Conservation (phyloP, 768 basidiomycete genomes). For the Jaapia argillacea region DNA sequence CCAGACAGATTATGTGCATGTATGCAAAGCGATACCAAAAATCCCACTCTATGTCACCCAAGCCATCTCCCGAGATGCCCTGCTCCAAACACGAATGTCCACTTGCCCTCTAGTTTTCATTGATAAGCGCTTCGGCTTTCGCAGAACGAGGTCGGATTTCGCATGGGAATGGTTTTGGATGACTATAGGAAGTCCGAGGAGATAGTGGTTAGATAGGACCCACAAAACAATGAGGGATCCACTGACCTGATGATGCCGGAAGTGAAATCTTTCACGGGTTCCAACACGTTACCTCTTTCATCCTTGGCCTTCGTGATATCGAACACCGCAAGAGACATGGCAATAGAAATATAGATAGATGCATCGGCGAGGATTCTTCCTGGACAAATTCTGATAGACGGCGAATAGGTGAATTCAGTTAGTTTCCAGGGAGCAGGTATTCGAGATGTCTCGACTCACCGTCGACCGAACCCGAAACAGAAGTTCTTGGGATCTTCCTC, state of each 20-base stretch:
- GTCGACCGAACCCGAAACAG: slow-evolving; percentile 27
- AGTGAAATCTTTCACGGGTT: slow-evolving; percentile 9
- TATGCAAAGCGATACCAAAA: too few species aligned
- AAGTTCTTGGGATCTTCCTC: slow-evolving; percentile 17
- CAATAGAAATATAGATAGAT: slow-evolving; percentile 24
- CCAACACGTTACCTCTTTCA: slow-evolving; percentile 9
- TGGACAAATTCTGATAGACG: slow-evolving; percentile 30
- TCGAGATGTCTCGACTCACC: slow-evolving; percentile 11
- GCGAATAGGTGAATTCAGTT: not conserved
- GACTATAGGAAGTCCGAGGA: slow-evolving; percentile 8
- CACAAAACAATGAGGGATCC: not conserved
- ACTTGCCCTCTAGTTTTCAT: too few species aligned
- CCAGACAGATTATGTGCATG: too few species aligned
- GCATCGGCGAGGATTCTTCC: slow-evolving; percentile 33
- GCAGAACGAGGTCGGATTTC: slow-evolving; percentile 10
- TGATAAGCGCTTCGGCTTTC: slow-evolving; percentile 9
- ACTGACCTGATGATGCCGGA: slow-evolving; percentile 13
- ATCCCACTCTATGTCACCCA: too few species aligned
- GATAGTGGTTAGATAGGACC: not conserved
- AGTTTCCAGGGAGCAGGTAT: not conserved
- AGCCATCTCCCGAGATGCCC: too few species aligned
- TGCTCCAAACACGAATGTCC: too few species aligned
- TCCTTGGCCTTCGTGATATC: slow-evolving; percentile 17
- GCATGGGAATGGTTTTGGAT: slow-evolving; percentile 15
- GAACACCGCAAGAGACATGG: slow-evolving; percentile 25